phyloP scores from a whole-genome alignment of 805 yeast species.

The Hanseniaspora pseudoguilliermondii region DNA sequence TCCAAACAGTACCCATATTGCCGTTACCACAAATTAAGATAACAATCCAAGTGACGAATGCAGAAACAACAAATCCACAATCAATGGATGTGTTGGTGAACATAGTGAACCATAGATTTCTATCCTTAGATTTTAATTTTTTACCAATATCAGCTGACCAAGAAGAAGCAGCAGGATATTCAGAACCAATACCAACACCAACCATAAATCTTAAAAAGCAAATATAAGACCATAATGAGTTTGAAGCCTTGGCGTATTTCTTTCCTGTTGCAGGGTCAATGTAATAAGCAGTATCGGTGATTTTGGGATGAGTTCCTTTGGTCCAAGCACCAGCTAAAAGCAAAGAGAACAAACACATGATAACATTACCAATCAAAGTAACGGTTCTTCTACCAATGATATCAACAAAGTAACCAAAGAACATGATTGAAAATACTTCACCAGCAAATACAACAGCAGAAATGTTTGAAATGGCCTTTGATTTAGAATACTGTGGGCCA shows the following conservation, averaged over 20 bases:
- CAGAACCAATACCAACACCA: constrained; percentile 90
- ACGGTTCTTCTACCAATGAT: constrained; percentile 68
- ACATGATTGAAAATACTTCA: constrained; percentile 73
- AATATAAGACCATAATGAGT: constrained; percentile 10
- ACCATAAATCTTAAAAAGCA: constrained; percentile 49
- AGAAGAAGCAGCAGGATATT: constrained; percentile 78
- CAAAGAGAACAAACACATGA: constrained; percentile 69
- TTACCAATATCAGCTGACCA: constrained; percentile 92
- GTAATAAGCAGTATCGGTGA: constrained; percentile 46
- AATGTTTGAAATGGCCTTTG: constrained; percentile 65
- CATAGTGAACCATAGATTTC: constrained; percentile 83
- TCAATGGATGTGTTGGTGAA: constrained; percentile 86
- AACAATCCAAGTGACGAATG: constrained; percentile 77
- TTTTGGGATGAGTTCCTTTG: constrained; percentile 36
- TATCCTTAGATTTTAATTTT: constrained; percentile 68
- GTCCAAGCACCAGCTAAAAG: constrained; percentile 87
- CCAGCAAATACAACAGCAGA: constrained; percentile 87
- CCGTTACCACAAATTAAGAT: constrained; percentile 67
- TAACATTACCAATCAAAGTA: constrained; percentile 64
- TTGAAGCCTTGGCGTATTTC: constrained; percentile 13
- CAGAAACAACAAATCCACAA: constrained; percentile 65
- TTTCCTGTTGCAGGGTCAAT: constrained; percentile 76
- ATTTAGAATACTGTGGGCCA: constrained; percentile 46
- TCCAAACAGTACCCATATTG: constrained; percentile 78
- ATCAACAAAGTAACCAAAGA: constrained; percentile 73